Evolutionary conservation across 2,329 filamentous ascomycete species (phyloP).

Genomic region (Aspergillus caelatus): DNA sequence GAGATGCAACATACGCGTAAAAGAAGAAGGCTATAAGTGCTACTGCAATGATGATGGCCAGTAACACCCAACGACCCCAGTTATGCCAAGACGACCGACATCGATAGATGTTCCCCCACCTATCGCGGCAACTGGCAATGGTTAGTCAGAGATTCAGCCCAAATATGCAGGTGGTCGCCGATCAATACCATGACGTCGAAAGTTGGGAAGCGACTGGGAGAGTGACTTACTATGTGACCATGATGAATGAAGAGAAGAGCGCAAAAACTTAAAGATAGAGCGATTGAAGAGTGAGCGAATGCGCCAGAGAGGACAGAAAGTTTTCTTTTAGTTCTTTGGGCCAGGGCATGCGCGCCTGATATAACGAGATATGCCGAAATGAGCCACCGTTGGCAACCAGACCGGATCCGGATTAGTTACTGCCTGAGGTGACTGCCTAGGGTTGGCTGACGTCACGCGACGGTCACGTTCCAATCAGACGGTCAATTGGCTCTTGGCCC

Average conservation of each 20-base stretch:
- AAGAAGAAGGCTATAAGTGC: background rate
- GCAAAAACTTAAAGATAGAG: background rate
- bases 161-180: too few relatives aligned
- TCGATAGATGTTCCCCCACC: background rate
- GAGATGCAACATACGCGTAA: background rate
- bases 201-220: too few relatives aligned
- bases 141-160: background rate
- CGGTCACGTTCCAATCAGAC: background rate
- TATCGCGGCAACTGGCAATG: background rate
- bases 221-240: background rate
- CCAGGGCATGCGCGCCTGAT: background rate
- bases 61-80: conserved; percentile 1
- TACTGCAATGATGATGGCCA: background rate
- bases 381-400: background rate
- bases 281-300: background rate
- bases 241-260: background rate
- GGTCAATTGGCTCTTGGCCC: too few relatives aligned
- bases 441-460: background rate
- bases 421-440: background rate
- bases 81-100: background rate
- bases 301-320: background rate
- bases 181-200: too few relatives aligned
- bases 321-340: background rate
- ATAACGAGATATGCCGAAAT: background rate
- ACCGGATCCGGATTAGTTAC: background rate